Evolutionary conservation across 495 filamentous ascomycete species (phyloP), one percentile per base, ranked within the genome.

Genomic region (Rusavskia elegans): DNA sequence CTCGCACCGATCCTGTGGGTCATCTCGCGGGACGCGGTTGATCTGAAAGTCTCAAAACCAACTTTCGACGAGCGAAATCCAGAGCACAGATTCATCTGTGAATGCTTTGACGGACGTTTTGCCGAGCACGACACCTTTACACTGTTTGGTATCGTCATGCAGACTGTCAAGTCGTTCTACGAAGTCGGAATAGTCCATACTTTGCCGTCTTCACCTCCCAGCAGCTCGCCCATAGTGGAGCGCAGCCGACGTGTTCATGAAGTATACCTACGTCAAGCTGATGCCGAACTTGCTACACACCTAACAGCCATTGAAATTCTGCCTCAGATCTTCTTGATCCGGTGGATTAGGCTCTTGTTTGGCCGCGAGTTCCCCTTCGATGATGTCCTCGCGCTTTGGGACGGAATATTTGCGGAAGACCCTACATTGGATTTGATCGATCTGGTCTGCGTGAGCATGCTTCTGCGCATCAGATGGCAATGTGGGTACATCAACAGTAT

Each of bases 251-350:
- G 85, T 55, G 89, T 99, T 45, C 88, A 95, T 60, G 81, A 90
- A 57, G 73, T 85, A 37, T 78, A 83, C 49, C 66, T 99, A 48
- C 77, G 78, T 57, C 80, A 78, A 46, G 73, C 86, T 14, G 92
- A 99, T 61, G 78, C 83, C 41, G 83, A 85, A 60, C 74, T 99
- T 35, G 85, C 88, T 5, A 75, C 76, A 38, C 90, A 95, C 61
- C 69, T 99, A 25, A 82, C 80, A 50, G 77, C 80, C 45, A 81
- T 95, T 37, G 89, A 96, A 48, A 81, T 99, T 55, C 65, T 97
- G n/a, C 93, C 92, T 3, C 92, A 99, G 56, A 84, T 99, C 44
- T 99, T 97, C 63, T 67, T 98, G 32, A 94, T 96, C 84, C 87
- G 92, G 45, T 99, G 92, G 92, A 84, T 97, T 51, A 79, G 92